These are phyloP conservation scores for Gryganskiella cystojenkinii DNA, from an alignment of 192 early-diverging fungal genomes.

Conservation along the genomic window DNA sequence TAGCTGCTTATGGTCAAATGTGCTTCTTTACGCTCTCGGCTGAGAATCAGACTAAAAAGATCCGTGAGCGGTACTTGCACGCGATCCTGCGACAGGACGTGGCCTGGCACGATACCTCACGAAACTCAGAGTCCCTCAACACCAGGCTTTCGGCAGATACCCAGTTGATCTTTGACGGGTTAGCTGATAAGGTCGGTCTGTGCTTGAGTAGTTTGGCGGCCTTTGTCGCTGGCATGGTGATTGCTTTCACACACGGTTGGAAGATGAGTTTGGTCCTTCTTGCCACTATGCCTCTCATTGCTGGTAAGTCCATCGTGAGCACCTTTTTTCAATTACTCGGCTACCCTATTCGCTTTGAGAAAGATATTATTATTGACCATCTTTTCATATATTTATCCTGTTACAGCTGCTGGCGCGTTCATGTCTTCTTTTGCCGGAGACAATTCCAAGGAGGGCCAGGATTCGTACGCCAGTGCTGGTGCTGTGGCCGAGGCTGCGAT, in stretches of 20 bases:
- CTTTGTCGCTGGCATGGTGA: conserved; percentile 76
- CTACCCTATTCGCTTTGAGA: too few relatives aligned
- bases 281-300: conserved; percentile 73
- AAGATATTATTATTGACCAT: too few relatives aligned
- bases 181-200: conserved; percentile 82
- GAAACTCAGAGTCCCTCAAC: conserved; percentile 71
- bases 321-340: conserved; percentile 49
- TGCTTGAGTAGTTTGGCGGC: conserved; percentile 66
- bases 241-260: conserved; percentile 84
- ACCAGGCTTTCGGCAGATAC: conserved; percentile 87
- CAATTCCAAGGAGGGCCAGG: conserved; percentile 55
- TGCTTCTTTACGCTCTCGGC: conserved; percentile 65
- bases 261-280: conserved; percentile 78
- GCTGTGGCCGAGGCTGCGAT: conserved; percentile 88
- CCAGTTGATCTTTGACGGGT: conserved; percentile 86
- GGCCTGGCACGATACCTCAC: conserved; percentile 78
- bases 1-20: conserved; percentile 67
- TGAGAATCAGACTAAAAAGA: conserved; percentile 55
- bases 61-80: conserved; percentile 75
- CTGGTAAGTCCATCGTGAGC: background rate
- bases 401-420: conserved; percentile 29
- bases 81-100: conserved; percentile 86
- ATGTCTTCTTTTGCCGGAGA: conserved; percentile 20
- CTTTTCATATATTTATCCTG: background rate
- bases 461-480: conserved; percentile 84